phyloP scores from a whole-genome alignment of 2,329 filamentous ascomycete genomes.

The Fusarium chlamydosporum region DNA sequence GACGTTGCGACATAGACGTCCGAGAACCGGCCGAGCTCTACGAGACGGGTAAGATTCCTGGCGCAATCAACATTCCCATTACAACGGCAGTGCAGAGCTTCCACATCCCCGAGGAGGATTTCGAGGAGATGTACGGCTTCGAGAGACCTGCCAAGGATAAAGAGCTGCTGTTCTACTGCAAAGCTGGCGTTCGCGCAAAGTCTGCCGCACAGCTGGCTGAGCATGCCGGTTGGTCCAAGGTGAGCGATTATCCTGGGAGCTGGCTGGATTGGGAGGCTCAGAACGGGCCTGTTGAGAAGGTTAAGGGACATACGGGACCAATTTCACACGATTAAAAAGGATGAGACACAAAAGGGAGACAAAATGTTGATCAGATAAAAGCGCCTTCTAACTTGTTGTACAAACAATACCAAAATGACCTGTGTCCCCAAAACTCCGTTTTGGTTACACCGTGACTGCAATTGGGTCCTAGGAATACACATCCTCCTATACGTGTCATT shows the following conservation, averaged over 20 bases:
- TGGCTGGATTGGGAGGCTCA: constrained; percentile 86
- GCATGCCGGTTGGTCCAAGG: constrained; percentile 79
- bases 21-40: constrained; percentile 79
- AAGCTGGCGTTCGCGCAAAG: constrained; percentile 85
- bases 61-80: constrained; percentile 86
- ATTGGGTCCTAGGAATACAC: constrained; percentile 18
- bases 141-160: constrained; percentile 70
- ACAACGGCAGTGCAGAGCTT: constrained; percentile 82
- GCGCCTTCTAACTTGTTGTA: constrained; percentile 44
- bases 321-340: constrained; percentile 48
- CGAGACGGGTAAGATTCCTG: constrained; percentile 80
- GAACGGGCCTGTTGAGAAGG: constrained; percentile 69
- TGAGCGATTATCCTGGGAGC: constrained; percentile 80
- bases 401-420: constrained; percentile 40
- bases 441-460: constrained; percentile 20
- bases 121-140: constrained; percentile 86
- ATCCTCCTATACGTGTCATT: constrained; percentile 39
- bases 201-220: constrained; percentile 83
- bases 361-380: constrained; percentile 35
- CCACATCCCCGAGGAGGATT: constrained; percentile 81
- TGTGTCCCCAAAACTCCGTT: constrained; percentile 33
- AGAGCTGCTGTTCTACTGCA: constrained; percentile 90
- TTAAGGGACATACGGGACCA: constrained; percentile 17
- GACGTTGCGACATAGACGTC: constrained; percentile 66
- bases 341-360: background rate